Base-by-base conservation (phyloP, 805 yeast species). In the Yamadazyma kitorensis region DNA sequence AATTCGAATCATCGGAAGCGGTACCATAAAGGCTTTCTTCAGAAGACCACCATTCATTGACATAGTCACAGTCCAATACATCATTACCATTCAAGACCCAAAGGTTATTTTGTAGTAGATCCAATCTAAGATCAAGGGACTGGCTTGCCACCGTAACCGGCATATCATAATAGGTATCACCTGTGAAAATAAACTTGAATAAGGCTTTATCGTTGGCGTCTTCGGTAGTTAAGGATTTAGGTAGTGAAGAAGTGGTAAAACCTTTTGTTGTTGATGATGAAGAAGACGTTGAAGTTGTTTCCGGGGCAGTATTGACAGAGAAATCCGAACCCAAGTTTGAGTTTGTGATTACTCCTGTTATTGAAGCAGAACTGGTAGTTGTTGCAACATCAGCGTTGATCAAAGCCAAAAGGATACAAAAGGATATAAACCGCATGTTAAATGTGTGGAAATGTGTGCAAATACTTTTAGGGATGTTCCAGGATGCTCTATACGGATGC, bases 31-130 rank as follows among this genome's bases (percentile, higher is more conserved):
- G 13, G 2, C 32, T 11, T 17, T 27, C 39, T 26, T 45, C 49
- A 6, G 47, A 41, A 10, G 34, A 18, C 37, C 41, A 48, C 59
- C 57, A 58, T 1, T 17, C 18, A 29, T 32, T 27, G 7, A 57
- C 29, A 14, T 43, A 45, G 9, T 35, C 27, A 40, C 71, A 66
- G 25, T 48, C 47, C 24, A 45, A 39, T 28, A 61, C 40, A 3
- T 33, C 28, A 11, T 51, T 33, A 5, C 51, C 56, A 34, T 61
- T 49, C 44, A 65, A 42, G 13, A 60, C 61, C 70, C 70, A 66
- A 2, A 62, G 26, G 12, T 64, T 63, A 5, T 66, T 65, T 44
- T 60, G 71, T n/a, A 55, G 15, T 14, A 55, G 19, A 41, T 65
- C 72, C 23, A 62, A 27, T 23, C 64, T 44, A 2, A 57, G 40